A percentile compares a stretch with the other conserved stretches of the same genome.
phyloP scores from a whole-genome alignment of 345 rosid genomes.

The Eucalyptus viminalis region DNA sequence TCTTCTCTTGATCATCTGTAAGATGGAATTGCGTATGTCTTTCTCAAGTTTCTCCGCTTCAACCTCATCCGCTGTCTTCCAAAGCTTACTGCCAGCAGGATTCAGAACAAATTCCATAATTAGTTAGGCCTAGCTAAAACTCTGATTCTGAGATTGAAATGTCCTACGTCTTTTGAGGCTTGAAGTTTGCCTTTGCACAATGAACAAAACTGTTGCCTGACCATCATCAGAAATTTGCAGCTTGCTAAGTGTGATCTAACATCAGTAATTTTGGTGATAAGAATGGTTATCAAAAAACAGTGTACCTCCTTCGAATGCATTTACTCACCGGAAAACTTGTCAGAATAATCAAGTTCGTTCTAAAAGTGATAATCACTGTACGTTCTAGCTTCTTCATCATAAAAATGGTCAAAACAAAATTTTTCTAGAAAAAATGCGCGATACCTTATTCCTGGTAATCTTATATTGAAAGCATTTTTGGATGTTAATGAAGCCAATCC shows the following conservation, averaged over 20 bases:
- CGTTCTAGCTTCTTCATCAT: not conserved
- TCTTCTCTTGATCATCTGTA: conserved; percentile 4
- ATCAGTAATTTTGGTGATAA: not conserved
- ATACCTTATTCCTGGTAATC: conserved; percentile 16
- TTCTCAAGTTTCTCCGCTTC: not conserved
- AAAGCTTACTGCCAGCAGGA: conserved; percentile 1
- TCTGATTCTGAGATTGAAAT: not conserved
- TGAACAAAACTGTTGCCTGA: not conserved
- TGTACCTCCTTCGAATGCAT: not conserved
- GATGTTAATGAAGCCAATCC: not conserved
- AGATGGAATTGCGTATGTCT: not conserved
- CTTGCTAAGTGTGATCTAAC: not conserved
- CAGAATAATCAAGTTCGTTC: not conserved
- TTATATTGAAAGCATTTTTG: not conserved
- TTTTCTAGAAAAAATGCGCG: not conserved
- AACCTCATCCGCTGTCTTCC: conserved; percentile 9
- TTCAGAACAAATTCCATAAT: not conserved
- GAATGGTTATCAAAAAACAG: not conserved
- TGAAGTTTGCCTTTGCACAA: not conserved
- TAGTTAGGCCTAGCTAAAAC: not conserved
- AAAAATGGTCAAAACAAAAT: not conserved
- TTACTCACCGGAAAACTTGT: not conserved
- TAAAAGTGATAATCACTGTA: not conserved
- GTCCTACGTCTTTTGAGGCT: not conserved
- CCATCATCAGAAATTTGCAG: not conserved